phyloP scores from a whole-genome alignment of 2,329 filamentous ascomycete genomes.

The Zymoseptoria brevis region DNA sequence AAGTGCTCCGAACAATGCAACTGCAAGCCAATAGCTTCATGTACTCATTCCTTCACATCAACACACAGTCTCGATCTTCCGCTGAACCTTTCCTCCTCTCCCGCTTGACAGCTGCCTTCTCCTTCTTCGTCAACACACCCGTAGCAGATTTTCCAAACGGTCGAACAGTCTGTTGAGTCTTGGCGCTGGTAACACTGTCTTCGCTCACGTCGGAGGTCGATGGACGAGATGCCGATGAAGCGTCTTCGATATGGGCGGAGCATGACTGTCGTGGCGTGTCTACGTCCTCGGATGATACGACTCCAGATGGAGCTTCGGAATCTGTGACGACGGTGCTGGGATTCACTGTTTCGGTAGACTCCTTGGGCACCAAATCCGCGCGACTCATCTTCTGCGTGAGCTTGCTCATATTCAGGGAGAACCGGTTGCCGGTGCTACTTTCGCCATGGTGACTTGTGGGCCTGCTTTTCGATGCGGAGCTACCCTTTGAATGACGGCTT shows the following conservation, averaged over 20 bases:
- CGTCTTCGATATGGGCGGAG: not conserved
- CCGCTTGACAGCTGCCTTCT: slow-evolving; percentile 23
- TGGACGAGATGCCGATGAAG: not conserved
- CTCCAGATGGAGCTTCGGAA: not conserved
- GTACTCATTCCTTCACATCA: slow-evolving; percentile 33
- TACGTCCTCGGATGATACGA: not conserved
- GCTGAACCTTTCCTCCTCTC: slow-evolving; percentile 21
- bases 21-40: not conserved
- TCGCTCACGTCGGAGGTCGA: slow-evolving; percentile 2
- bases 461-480: slow-evolving; percentile 32
- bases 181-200: not conserved
- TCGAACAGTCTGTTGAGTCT: not conserved
- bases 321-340: not conserved
- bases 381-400: slow-evolving; percentile 31
- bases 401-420: slow-evolving; percentile 38
- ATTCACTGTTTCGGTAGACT: not conserved
- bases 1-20: not conserved
- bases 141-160: not conserved
- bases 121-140: slow-evolving; percentile 19
- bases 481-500: slow-evolving; percentile 13
- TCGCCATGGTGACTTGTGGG: slow-evolving; percentile 31
- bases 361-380: slow-evolving; percentile 5
- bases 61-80: slow-evolving; percentile 37
- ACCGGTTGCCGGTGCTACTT: slow-evolving; percentile 24
- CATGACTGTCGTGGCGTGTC: slow-evolving; percentile 1